Evolutionary conservation across 176 grass and related monocot genomes (phyloP), one percentile per base, ranked within the genome.

Genomic region (Oryza rufipogon): DNA sequence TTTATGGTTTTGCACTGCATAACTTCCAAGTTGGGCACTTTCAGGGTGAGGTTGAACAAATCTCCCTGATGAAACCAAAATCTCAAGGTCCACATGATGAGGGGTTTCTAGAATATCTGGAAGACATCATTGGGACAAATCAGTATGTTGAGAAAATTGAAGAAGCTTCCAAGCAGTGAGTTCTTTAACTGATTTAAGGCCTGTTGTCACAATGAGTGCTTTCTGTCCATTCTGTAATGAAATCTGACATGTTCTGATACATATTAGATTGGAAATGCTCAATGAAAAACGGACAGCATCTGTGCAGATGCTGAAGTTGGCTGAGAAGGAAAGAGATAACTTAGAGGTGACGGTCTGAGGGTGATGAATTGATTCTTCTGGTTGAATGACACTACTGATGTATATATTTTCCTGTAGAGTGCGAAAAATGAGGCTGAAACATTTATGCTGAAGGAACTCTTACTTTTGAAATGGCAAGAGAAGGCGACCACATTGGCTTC

Each of bases 61-160:
- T 98, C 34, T 98, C 96, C 48, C 77, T 98, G 49, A 98, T 98
- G 96, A 98, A 98, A 92, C 93, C 96, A 63, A 98, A 98, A 75
- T 11, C 91, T 67, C 96, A 98, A 83, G 90, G 96, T 28, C 89
- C 89, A 28, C 96, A 98, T 89, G 96, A 98, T 42, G 96, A 98
- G 75, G 96, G 96, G 28, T 98, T 98, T 76, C 90, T 98, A 71
- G 96, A 98, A 73, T 98, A 98, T 88, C 93, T 98, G 20, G 96
- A 98, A 77, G 93, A 98, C 87, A 98, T 98, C 48, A 95, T 98
- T 74, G 96, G 93, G 64, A 98, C 96, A 10, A 93, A 94, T 54
- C 89, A 98, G 71, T 98, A 94, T 68, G 93, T 98, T 34, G 96
- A 98, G 71, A 98, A 95, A 83, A 95, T 98, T 33, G 96, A 95